Evolutionary conservation across 2,329 filamentous ascomycete species (phyloP).

Genomic region (Curvularia spicifera): DNA sequence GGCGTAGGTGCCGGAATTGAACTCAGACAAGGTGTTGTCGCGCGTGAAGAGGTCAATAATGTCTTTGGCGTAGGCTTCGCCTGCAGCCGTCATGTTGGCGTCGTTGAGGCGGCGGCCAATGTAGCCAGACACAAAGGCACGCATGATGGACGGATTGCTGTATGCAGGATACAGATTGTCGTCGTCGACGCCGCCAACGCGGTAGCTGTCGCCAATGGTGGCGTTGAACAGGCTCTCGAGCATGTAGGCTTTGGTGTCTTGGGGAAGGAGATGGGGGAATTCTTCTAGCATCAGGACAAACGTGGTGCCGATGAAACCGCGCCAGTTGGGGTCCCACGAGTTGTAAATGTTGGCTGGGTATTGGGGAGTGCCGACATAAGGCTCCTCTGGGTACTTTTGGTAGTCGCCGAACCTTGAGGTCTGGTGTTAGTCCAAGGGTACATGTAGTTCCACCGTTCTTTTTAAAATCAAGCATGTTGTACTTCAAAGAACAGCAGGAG

Average conservation of each 20-base stretch:
- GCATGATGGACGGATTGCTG: conserved; percentile 67
- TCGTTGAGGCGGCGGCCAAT: conserved; percentile 61
- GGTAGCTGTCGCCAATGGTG: conserved; percentile 66
- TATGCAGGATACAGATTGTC: conserved; percentile 70
- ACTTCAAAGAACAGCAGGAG: not conserved
- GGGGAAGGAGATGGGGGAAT: conserved; percentile 57
- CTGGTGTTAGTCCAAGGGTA: not conserved
- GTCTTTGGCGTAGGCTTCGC: conserved; percentile 63
- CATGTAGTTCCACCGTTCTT: not conserved
- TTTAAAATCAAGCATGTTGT: not conserved
- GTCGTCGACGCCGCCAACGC: conserved; percentile 64
- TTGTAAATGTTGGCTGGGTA: conserved; percentile 62
- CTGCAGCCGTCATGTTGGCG: conserved; percentile 64
- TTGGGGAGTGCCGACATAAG: conserved; percentile 59
- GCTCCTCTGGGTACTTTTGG: conserved; percentile 63
- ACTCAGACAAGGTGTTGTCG: conserved; percentile 65
- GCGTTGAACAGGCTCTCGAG: conserved; percentile 62
- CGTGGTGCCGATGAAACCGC: conserved; percentile 66
- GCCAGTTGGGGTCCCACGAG: conserved; percentile 69
- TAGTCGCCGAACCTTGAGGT: conserved; percentile 54
- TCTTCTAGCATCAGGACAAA: conserved; percentile 67
- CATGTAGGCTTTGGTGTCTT: conserved; percentile 53
- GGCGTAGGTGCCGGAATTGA: conserved; percentile 68
- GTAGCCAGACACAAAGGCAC: conserved; percentile 67
- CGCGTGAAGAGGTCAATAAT: conserved; percentile 64